Conservation (phyloP, 2,329 filamentous ascomycete genomes). For the Gliomastix tumulicola region DNA sequence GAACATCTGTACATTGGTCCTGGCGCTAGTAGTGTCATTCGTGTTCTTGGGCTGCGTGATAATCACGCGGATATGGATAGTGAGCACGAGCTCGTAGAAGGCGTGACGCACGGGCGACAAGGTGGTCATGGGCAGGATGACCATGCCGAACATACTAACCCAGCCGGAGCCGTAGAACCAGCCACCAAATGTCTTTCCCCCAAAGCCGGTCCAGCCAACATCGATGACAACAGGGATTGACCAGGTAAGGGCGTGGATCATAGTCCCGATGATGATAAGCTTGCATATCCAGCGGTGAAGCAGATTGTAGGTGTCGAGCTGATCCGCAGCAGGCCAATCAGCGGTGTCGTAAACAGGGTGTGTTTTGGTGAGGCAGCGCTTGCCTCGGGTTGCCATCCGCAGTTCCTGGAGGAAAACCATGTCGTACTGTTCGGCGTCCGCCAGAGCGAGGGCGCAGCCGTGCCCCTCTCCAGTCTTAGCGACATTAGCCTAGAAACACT, state of each 20-base stretch:
- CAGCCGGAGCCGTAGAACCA: constrained; percentile 61
- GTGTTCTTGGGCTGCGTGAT: constrained; percentile 80
- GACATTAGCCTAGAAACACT: too few species aligned
- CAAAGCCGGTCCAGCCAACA: constrained; percentile 54
- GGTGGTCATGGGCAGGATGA: constrained; percentile 61
- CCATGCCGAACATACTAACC: constrained; percentile 53
- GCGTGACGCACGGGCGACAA: constrained; percentile 80
- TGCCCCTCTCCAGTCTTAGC: too few species aligned
- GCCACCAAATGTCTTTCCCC: constrained; percentile 44
- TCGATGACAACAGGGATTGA: constrained; percentile 63
- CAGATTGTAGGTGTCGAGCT: constrained; percentile 91
- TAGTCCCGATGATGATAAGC: constrained; percentile 59
- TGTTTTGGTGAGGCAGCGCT: too few species aligned
- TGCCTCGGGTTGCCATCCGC: too few species aligned
- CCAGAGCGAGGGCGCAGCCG: too few species aligned
- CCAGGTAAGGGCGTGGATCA: constrained; percentile 70
- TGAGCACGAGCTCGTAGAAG: constrained; percentile 95
- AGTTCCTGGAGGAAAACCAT: too few species aligned
- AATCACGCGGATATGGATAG: constrained; percentile 83
- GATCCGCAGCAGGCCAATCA: constrained; percentile 75
- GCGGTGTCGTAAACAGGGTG: too few species aligned
- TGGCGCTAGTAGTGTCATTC: constrained; percentile 72
- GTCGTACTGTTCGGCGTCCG: too few species aligned
- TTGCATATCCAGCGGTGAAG: constrained; percentile 66
- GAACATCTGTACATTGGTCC: constrained; percentile 81